A percentile compares a stretch with the other conserved stretches of the same genome.
phyloP scores from a whole-genome alignment of 2,329 filamentous ascomycete species.

The Plectosphaerella plurivora region DNA sequence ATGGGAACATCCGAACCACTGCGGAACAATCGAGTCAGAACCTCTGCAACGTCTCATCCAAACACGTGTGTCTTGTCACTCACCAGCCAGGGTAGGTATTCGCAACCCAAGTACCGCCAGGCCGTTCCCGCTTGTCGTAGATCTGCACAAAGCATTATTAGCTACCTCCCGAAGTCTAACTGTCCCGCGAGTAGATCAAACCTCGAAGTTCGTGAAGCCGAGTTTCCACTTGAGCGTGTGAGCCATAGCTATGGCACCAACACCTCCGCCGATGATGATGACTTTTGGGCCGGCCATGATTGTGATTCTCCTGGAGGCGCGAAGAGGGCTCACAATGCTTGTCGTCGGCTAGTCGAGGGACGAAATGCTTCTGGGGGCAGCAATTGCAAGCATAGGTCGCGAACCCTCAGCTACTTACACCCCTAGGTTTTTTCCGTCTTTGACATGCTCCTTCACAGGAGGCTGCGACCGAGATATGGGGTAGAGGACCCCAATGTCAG shows the following conservation, averaged over 20 bases:
- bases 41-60: neutral
- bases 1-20: constrained; percentile 24
- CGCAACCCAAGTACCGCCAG: constrained; percentile 23
- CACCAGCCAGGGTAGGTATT: constrained; percentile 26
- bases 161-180: neutral
- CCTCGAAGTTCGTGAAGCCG: constrained; percentile 20
- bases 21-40: neutral
- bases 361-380: neutral
- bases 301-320: neutral
- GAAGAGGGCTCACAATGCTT: neutral
- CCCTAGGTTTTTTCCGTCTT: neutral
- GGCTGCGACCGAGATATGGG: neutral
- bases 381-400: neutral
- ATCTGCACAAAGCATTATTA: constrained; percentile 5
- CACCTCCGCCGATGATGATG: constrained; percentile 27
- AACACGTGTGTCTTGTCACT: constrained; percentile 1
- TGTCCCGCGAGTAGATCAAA: neutral
- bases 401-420: neutral
- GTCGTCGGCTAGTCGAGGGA: neutral
- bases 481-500: neutral
- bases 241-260: constrained; percentile 25
- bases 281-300: constrained; percentile 11
- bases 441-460: neutral
- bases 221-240: constrained; percentile 24
- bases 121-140: constrained; percentile 24